A percentile compares a stretch with the other conserved stretches of the same genome.
Evolutionary conservation across 768 basidiomycete genomes (phyloP).

Genomic region (Boletus patriciae): DNA sequence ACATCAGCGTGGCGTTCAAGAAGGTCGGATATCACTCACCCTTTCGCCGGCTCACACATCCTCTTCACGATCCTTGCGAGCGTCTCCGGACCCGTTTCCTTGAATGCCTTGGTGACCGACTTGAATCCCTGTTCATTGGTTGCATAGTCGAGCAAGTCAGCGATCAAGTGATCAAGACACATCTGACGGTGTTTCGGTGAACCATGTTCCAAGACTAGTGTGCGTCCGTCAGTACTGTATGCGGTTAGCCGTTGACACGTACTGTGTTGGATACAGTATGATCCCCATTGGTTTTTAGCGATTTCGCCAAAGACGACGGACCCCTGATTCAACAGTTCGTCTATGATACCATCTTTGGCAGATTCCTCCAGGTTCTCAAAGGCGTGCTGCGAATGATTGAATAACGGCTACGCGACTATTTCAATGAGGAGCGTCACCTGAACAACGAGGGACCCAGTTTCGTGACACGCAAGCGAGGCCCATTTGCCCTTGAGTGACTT

Average conservation of each 20-base stretch:
- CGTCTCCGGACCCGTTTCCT: slow-evolving; percentile 78
- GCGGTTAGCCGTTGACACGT: slow-evolving; percentile 29
- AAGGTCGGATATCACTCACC: slow-evolving; percentile 41
- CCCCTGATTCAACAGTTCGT: slow-evolving; percentile 78
- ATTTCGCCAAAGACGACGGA: slow-evolving; percentile 68
- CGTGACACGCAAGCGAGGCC: slow-evolving; percentile 87
- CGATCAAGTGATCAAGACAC: slow-evolving; percentile 75
- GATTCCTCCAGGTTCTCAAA: slow-evolving; percentile 84
- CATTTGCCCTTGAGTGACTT: slow-evolving; percentile 85
- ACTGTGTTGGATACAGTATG: slow-evolving; percentile 87
- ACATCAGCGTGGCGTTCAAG: slow-evolving; percentile 2
- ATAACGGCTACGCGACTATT: neutral
- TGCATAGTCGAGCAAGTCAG: slow-evolving; percentile 75
- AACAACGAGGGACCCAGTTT: slow-evolving; percentile 86
- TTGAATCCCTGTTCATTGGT: slow-evolving; percentile 87
- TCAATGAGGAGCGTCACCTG: slow-evolving; percentile 49
- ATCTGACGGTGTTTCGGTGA: slow-evolving; percentile 70
- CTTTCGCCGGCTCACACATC: slow-evolving; percentile 85
- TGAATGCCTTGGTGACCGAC: slow-evolving; percentile 82
- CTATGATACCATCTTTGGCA: slow-evolving; percentile 82
- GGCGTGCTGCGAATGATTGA: slow-evolving; percentile 54
- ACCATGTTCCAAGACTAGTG: slow-evolving; percentile 78
- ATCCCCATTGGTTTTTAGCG: slow-evolving; percentile 86
- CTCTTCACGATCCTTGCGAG: slow-evolving; percentile 71
- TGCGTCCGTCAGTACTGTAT: slow-evolving; percentile 2